Evolutionary conservation across 2,329 filamentous ascomycete species (phyloP).

Genomic region (Incumbomyces lentus): DNA sequence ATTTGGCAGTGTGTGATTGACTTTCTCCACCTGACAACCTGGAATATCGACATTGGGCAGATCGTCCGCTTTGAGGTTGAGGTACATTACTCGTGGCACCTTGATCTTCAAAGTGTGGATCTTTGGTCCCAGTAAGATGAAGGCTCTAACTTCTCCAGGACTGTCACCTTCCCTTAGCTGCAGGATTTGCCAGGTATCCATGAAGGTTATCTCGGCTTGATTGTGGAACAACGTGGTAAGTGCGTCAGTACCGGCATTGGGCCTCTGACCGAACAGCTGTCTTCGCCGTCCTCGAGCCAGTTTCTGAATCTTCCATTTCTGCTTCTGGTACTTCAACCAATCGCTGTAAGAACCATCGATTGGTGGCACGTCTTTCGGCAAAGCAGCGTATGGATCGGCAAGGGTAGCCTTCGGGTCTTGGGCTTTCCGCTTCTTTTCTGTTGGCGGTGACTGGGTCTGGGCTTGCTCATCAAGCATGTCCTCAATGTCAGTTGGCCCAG

Average conservation of each 20-base stretch:
- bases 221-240: slow-evolving; percentile 73
- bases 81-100: slow-evolving; percentile 77
- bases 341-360: slow-evolving; percentile 77
- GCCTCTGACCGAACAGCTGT: slow-evolving; percentile 84
- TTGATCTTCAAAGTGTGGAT: slow-evolving; percentile 80
- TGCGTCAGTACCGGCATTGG: slow-evolving; percentile 48
- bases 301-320: slow-evolving; percentile 98
- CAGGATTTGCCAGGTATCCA: slow-evolving; percentile 88
- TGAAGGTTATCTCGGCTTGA: slow-evolving; percentile 81
- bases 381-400: slow-evolving; percentile 64
- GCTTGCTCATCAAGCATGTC: slow-evolving; percentile 64
- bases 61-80: slow-evolving; percentile 81
- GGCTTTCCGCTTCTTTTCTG: slow-evolving; percentile 61
- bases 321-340: slow-evolving; percentile 89
- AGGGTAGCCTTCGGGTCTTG: slow-evolving; percentile 46
- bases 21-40: slow-evolving; percentile 82
- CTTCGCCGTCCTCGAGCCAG: slow-evolving; percentile 74
- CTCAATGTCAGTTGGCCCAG: slow-evolving; percentile 59
- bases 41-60: slow-evolving; percentile 79
- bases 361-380: slow-evolving; percentile 75
- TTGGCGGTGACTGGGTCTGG: slow-evolving; percentile 54
- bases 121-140: slow-evolving; percentile 87
- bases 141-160: slow-evolving; percentile 77
- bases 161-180: slow-evolving; percentile 74
- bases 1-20: slow-evolving; percentile 86